Percentiles rank a stretch among this genome's conserved stretches.
Conservation (phyloP, 257 asterid genomes). For the Rehmannia glutinosa region DNA sequence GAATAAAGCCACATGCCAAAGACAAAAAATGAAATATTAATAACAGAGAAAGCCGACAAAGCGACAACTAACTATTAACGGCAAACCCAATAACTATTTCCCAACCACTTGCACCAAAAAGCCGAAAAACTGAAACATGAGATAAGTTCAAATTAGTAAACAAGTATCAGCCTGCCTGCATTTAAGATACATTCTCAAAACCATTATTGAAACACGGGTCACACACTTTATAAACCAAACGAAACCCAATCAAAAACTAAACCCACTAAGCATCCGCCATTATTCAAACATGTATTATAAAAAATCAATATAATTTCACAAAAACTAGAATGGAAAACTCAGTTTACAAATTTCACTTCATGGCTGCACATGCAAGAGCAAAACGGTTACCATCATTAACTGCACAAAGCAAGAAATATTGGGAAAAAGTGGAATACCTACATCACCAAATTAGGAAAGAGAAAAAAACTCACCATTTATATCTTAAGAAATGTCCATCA, state of each 20-base stretch:
- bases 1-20: not conserved
- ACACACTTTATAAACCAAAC: not conserved
- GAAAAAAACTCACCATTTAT: conserved; percentile 58
- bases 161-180: not conserved
- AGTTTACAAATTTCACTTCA: not conserved
- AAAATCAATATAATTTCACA: not conserved
- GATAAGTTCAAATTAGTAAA: not conserved
- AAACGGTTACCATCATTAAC: not conserved
- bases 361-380: conserved; percentile 6
- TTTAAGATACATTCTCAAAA: conserved; percentile 7
- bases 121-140: not conserved
- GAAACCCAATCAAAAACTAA: not conserved
- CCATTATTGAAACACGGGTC: not conserved
- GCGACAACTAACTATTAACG: not conserved
- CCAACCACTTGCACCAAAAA: not conserved
- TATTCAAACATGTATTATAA: not conserved
- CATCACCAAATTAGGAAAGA: too few species aligned
- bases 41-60: not conserved
- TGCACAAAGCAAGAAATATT: not conserved
- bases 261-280: not conserved
- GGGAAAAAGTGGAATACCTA: not conserved
- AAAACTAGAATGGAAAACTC: not conserved
- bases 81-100: conserved; percentile 2
- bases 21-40: not conserved
- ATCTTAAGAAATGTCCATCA: conserved; percentile 66